Conservation (phyloP, 169 alveolate species). For the Babesia bovis region DNA sequence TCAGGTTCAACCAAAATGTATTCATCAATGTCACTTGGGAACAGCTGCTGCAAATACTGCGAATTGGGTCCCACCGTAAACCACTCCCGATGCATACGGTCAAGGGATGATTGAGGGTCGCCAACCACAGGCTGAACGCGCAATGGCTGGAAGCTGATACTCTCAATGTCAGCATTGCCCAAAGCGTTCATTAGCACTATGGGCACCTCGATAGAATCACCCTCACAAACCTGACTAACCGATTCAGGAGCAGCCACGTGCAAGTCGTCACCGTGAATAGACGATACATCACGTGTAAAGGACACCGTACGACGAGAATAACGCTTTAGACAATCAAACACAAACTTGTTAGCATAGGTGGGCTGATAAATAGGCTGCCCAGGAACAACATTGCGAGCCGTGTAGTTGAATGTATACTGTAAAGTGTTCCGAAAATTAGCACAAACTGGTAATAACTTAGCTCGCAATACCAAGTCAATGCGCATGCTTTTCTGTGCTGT, state of each 20-base stretch:
- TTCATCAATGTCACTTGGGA: constrained; percentile 56
- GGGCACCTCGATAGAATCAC: constrained; percentile 64
- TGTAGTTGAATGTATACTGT: constrained; percentile 56
- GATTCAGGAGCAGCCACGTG: constrained; percentile 48
- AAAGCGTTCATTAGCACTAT: constrained; percentile 59
- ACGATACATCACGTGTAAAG: constrained; percentile 57
- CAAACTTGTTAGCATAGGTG: constrained; percentile 43
- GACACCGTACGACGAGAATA: constrained; percentile 40
- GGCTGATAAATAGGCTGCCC: constrained; percentile 18
- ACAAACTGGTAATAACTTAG: constrained; percentile 19
- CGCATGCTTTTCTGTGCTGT: constrained; percentile 59
- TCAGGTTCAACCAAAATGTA: constrained; percentile 57
- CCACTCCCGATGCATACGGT: constrained; percentile 67
- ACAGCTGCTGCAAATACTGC: constrained; percentile 60
- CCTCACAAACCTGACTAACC: constrained; percentile 61
- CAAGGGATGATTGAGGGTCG: constrained; percentile 32
- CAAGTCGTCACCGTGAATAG: constrained; percentile 58
- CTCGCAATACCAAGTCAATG: constrained; percentile 59
- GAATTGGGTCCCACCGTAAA: constrained; percentile 67
- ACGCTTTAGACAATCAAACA: constrained; percentile 54
- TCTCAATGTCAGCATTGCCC: constrained; percentile 52
- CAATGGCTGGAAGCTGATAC: constrained; percentile 52
- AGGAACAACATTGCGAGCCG: not conserved
- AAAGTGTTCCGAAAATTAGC: constrained; percentile 32
- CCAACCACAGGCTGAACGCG: constrained; percentile 19